Conservation (phyloP, 305 asterid species). For the Striga hermonthica region DNA sequence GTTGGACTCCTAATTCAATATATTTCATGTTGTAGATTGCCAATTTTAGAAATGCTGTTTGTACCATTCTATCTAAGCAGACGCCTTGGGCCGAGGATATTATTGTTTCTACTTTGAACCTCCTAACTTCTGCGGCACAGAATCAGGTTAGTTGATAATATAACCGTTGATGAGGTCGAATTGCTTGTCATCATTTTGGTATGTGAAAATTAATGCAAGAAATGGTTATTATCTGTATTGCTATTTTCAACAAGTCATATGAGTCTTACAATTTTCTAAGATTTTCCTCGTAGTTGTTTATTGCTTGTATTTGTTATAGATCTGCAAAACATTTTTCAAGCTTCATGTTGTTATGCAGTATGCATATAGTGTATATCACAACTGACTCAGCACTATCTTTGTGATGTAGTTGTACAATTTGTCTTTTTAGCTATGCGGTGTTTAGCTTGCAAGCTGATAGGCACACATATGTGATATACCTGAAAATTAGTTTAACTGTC, state of each 20-base stretch:
- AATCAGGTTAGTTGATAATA: constrained; percentile 56
- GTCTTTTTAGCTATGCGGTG: constrained; percentile 8
- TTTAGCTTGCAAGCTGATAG: constrained; percentile 16
- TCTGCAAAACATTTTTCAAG: constrained; percentile 3
- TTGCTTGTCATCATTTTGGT: constrained; percentile 18
- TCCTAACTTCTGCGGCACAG: constrained; percentile 73
- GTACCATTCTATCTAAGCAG: constrained; percentile 60
- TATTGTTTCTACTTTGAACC: constrained; percentile 51
- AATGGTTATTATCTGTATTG: background rate
- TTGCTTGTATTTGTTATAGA: constrained; percentile 3
- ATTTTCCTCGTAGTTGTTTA: constrained; percentile 12
- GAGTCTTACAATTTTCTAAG: constrained; percentile 13
- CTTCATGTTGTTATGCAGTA: constrained; percentile 1
- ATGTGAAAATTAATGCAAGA: background rate
- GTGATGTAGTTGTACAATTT: constrained; percentile 9
- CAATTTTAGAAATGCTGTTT: constrained; percentile 54
- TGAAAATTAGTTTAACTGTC: too few relatives aligned
- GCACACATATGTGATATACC: background rate
- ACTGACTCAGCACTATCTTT: constrained; percentile 6
- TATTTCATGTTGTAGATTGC: constrained; percentile 52
- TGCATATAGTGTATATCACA: background rate
- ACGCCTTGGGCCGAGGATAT: constrained; percentile 63
- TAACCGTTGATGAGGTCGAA: constrained; percentile 15
- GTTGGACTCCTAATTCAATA: constrained; percentile 28
- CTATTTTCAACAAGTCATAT: background rate